These are phyloP conservation scores for Ascochyta clinopodiicola DNA, from an alignment of 2,329 filamentous ascomycete genomes.

Conservation along the genomic window DNA sequence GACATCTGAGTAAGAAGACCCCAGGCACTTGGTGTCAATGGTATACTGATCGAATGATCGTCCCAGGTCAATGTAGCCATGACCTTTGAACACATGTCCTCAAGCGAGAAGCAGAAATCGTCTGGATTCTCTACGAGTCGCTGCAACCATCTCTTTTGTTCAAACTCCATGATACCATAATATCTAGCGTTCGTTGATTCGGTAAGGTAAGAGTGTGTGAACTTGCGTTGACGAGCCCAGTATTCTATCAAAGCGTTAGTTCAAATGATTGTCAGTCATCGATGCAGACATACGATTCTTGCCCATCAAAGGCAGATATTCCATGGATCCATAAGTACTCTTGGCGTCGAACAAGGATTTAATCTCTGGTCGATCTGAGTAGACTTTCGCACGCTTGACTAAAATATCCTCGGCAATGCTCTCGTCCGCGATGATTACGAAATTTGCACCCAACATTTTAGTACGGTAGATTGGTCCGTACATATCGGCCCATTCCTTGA, in stretches of 20 bases:
- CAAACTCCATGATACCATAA: slow-evolving; percentile 59
- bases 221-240: slow-evolving; percentile 62
- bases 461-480: slow-evolving; percentile 47
- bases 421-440: slow-evolving; percentile 60
- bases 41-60: slow-evolving; percentile 56
- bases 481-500: slow-evolving; percentile 49
- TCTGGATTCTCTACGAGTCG: slow-evolving; percentile 59
- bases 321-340: slow-evolving; percentile 62
- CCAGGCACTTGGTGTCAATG: slow-evolving; percentile 61
- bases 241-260: slow-evolving; percentile 50
- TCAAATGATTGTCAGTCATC: background rate
- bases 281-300: slow-evolving; percentile 56
- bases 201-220: slow-evolving; percentile 60
- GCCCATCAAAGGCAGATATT: slow-evolving; percentile 64
- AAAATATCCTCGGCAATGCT: slow-evolving; percentile 61
- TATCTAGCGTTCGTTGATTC: slow-evolving; percentile 54
- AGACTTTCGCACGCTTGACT: slow-evolving; percentile 59
- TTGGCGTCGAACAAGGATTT: slow-evolving; percentile 62
- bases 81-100: slow-evolving; percentile 65
- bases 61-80: slow-evolving; percentile 64
- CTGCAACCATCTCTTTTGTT: slow-evolving; percentile 61
- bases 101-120: slow-evolving; percentile 58
- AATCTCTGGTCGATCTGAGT: slow-evolving; percentile 60
- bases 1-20: slow-evolving; percentile 65
- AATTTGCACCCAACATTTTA: slow-evolving; percentile 51